phyloP scores from a whole-genome alignment of 2,329 filamentous ascomycete genomes.

The Trichophyton equinum region DNA sequence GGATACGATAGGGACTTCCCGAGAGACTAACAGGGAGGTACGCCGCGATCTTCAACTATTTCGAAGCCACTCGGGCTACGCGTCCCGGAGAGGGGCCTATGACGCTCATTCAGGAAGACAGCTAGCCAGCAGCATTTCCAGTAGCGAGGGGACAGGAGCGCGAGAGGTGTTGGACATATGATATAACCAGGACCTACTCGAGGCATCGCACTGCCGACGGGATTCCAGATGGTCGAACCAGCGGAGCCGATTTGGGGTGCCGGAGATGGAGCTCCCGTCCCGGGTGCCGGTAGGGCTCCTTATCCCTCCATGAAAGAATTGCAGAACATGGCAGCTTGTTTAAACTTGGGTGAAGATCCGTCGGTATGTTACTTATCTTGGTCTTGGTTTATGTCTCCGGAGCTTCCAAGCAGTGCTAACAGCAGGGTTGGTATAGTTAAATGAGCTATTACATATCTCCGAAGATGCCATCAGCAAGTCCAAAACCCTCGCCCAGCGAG shows the following conservation, averaged over 20 bases:
- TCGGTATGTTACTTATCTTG: constrained; percentile 8
- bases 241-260: neutral
- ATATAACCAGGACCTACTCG: neutral
- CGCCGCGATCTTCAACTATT: neutral
- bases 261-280: constrained; percentile 5
- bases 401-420: neutral
- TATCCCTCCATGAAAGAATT: constrained; percentile 30
- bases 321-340: constrained; percentile 11
- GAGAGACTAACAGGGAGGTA: neutral
- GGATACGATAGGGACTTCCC: neutral
- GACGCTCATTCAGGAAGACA: neutral
- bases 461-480: constrained; percentile 26
- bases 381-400: neutral
- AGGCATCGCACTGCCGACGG: neutral
- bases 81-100: neutral
- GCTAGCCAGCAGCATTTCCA: neutral
- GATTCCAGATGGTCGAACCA: neutral
- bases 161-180: neutral
- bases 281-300: constrained; percentile 10
- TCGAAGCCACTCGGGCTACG: neutral
- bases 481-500: constrained; percentile 21
- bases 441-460: constrained; percentile 24
- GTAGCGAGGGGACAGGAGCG: neutral
- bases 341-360: constrained; percentile 9
- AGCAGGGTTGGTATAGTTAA: constrained; percentile 19